phyloP scores from a whole-genome alignment of 495 filamentous ascomycete genomes.

The Niebla homalea region DNA sequence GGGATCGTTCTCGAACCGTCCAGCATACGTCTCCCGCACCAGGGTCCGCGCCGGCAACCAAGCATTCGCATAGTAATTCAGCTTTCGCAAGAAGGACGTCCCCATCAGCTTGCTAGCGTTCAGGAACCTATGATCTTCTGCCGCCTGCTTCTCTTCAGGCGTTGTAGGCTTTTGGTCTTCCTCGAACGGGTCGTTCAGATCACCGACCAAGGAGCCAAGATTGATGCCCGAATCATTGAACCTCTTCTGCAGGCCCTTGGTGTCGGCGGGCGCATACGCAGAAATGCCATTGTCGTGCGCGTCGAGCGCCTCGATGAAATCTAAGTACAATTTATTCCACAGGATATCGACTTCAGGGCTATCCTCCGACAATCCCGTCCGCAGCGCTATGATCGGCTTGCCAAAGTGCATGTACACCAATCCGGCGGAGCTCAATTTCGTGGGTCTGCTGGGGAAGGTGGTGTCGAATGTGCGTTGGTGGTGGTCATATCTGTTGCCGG shows the following conservation, averaged over 20 bases:
- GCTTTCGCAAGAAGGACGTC: slow-evolving; percentile 64
- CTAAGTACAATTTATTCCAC: slow-evolving; percentile 79
- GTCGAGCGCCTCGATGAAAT: slow-evolving; percentile 91
- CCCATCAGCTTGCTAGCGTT: slow-evolving; percentile 70
- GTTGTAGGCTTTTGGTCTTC: slow-evolving; percentile 1
- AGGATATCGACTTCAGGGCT: slow-evolving; percentile 56
- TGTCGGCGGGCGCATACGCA: slow-evolving; percentile 54
- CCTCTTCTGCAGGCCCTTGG: slow-evolving; percentile 57
- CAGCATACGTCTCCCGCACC: slow-evolving; percentile 56
- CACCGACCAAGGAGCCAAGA: slow-evolving; percentile 67
- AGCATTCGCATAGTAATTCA: slow-evolving; percentile 53
- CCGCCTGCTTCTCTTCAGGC: slow-evolving; percentile 34
- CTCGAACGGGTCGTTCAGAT: slow-evolving; percentile 56
- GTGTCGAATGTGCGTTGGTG: slow-evolving; percentile 86
- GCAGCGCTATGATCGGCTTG: slow-evolving; percentile 58
- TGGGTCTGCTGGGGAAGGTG: slow-evolving; percentile 60
- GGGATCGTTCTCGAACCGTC: slow-evolving; percentile 50
- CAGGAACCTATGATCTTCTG: slow-evolving; percentile 69
- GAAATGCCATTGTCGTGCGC: slow-evolving; percentile 94
- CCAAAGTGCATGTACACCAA: slow-evolving; percentile 96
- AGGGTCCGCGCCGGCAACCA: slow-evolving; percentile 83
- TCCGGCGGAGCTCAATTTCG: slow-evolving; percentile 86
- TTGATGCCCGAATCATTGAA: slow-evolving; percentile 74
- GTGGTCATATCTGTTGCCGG: slow-evolving; percentile 76
- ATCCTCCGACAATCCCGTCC: slow-evolving; percentile 46